phyloP scores from a whole-genome alignment of 176 grass and related monocot species.

The Themeda triandra region DNA sequence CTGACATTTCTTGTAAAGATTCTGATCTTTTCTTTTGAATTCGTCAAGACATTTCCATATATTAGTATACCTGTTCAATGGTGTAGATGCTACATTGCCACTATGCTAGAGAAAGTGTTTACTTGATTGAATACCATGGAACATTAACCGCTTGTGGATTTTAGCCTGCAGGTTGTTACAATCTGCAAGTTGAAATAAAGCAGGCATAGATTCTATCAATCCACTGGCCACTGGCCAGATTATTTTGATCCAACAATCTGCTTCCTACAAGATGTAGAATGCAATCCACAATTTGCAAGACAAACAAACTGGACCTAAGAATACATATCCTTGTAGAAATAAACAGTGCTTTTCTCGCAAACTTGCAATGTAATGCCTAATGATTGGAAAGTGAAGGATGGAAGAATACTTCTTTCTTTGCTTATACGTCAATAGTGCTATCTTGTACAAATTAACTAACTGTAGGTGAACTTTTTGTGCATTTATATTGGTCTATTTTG shows the following conservation, averaged over 20 bases:
- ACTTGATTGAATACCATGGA: not conserved
- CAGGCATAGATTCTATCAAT: not conserved
- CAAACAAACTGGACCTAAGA: not conserved
- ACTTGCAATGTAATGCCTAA: not conserved
- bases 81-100: not conserved
- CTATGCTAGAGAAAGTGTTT: not conserved
- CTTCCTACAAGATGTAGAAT: not conserved
- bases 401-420: not conserved
- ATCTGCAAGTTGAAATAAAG: not conserved
- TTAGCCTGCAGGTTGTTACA: not conserved
- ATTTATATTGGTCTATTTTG: not conserved
- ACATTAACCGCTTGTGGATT: not conserved
- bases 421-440: not conserved
- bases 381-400: not conserved
- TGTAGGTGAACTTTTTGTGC: not conserved
- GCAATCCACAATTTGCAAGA: too few relatives aligned
- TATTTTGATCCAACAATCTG: not conserved
- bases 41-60: not conserved
- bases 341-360: not conserved
- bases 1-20: not conserved
- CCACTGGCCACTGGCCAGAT: not conserved
- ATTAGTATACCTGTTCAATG: not conserved
- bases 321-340: not conserved
- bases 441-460: conserved; percentile 1
- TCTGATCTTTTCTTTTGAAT: not conserved